Percentiles rank a stretch among this genome's conserved stretches.
Conservation (phyloP, 768 basidiomycete genomes). For the Psilocybe cubensis region DNA sequence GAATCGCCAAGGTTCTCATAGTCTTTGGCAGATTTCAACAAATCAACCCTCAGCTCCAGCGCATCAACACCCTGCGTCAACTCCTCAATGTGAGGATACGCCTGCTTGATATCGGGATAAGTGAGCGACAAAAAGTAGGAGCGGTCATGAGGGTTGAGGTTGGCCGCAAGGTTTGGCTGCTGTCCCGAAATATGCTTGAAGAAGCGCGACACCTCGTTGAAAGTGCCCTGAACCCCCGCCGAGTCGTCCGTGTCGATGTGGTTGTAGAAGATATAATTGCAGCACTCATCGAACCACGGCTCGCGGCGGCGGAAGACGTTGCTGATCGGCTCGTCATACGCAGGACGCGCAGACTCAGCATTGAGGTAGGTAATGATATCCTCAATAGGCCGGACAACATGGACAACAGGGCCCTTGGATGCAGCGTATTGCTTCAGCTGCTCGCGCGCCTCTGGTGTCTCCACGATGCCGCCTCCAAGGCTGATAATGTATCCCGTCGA, state of each 20-base stretch:
- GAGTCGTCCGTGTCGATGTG: conserved; percentile 44
- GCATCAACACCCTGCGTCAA: conserved; percentile 88
- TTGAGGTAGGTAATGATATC: conserved; percentile 84
- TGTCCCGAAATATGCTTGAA: conserved; percentile 86
- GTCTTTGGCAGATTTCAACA: conserved; percentile 62
- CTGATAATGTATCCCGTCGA: conserved; percentile 76
- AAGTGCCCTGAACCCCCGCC: conserved; percentile 37
- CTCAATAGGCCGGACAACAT: conserved; percentile 78
- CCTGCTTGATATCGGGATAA: conserved; percentile 82
- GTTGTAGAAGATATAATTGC: conserved; percentile 85
- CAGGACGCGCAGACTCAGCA: conserved; percentile 77
- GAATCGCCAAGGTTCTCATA: conserved; percentile 49
- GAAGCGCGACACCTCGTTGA: conserved; percentile 77
- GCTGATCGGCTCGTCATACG: conserved; percentile 85
- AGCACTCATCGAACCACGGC: conserved; percentile 86
- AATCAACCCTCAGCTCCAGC: conserved; percentile 91
- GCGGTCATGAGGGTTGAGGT: conserved; percentile 55
- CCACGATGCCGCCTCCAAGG: conserved; percentile 94
- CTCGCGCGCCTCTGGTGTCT: conserved; percentile 75
- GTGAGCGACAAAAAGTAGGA: conserved; percentile 94
- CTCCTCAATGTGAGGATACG: conserved; percentile 69
- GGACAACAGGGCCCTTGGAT: conserved; percentile 74
- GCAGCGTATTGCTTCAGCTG: conserved; percentile 68
- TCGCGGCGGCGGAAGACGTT: conserved; percentile 84
- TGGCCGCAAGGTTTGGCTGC: conserved; percentile 63